Evolutionary conservation across 1,284 basidiomycete species (phyloP).

Genomic region (Tylopilus microsporus): DNA sequence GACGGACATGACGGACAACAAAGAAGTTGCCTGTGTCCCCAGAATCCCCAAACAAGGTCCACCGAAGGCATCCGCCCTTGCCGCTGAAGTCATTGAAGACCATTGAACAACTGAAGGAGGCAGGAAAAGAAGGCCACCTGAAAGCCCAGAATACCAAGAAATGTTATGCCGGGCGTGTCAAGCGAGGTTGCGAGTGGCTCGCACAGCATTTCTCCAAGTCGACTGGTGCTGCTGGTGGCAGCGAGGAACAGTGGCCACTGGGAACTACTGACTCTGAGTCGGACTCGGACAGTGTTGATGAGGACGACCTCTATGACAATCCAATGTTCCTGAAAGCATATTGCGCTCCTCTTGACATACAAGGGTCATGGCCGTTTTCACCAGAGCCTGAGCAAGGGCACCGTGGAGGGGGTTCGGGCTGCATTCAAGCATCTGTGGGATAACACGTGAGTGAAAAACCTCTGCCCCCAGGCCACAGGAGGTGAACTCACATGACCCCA

Average conservation of each 20-base stretch:
- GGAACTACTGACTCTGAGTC: too few relatives aligned
- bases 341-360: not conserved
- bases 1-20: too few relatives aligned
- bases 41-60: not conserved
- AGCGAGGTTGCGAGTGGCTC: not conserved
- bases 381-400: not conserved
- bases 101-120: not conserved
- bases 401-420: not conserved
- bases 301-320: not conserved
- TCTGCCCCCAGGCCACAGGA: too few relatives aligned
- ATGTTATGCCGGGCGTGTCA: constrained; percentile 2
- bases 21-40: too few relatives aligned
- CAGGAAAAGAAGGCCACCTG: constrained; percentile 3
- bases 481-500: too few relatives aligned
- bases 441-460: not conserved
- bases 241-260: too few relatives aligned
- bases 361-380: not conserved
- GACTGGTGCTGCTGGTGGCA: too few relatives aligned
- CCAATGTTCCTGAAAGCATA: not conserved
- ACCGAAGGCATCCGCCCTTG: too few relatives aligned
- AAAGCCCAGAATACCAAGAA: not conserved
- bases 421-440: not conserved
- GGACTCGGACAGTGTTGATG: not conserved
- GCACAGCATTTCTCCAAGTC: not conserved
- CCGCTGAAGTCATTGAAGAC: not conserved